phyloP scores from a whole-genome alignment of 345 rosid species.

The Limnanthes douglasii region DNA sequence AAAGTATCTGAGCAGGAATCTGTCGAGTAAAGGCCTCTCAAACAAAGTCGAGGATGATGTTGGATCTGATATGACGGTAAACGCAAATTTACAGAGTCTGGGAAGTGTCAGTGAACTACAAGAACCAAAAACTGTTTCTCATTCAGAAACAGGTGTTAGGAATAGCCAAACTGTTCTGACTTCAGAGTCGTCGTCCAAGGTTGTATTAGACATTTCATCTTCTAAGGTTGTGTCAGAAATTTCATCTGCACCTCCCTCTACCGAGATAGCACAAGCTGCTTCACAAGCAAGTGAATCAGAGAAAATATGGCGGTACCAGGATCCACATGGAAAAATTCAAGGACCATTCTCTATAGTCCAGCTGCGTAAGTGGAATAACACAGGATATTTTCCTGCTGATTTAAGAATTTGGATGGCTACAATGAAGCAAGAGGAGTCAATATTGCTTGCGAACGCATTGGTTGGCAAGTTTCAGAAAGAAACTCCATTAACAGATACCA shows the following conservation, averaged over 20 bases:
- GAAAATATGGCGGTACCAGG: constrained; percentile 86
- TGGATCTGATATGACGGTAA: constrained; percentile 32
- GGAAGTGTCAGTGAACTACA: constrained; percentile 46
- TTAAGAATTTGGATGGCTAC: constrained; percentile 66
- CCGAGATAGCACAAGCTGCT: constrained; percentile 20
- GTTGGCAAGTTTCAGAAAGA: constrained; percentile 52
- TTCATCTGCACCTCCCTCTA: constrained; percentile 19
- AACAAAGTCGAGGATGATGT: constrained; percentile 42
- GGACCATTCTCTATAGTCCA: constrained; percentile 94
- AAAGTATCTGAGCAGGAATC: constrained; percentile 44
- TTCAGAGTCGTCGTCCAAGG: constrained; percentile 24
- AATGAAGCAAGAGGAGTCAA: constrained; percentile 53
- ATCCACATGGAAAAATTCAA: constrained; percentile 91
- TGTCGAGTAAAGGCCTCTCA: constrained; percentile 40
- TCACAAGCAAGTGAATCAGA: constrained; percentile 56
- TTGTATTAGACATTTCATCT: constrained; percentile 20
- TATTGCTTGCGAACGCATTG: constrained; percentile 66
- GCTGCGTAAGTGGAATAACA: constrained; percentile 88
- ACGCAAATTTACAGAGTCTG: constrained; percentile 39
- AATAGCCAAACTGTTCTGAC: constrained; percentile 17
- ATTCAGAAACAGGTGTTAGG: constrained; percentile 25
- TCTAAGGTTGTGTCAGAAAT: constrained; percentile 28
- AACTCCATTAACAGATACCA: constrained; percentile 18
- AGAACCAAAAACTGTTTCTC: constrained; percentile 25
- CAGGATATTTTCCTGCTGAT: constrained; percentile 83